Percentiles rank a stretch among this genome's conserved stretches.
These are phyloP conservation scores for Arxiozyma bovina DNA, from an alignment of 1,139 yeast genomes.

Conservation along the genomic window DNA sequence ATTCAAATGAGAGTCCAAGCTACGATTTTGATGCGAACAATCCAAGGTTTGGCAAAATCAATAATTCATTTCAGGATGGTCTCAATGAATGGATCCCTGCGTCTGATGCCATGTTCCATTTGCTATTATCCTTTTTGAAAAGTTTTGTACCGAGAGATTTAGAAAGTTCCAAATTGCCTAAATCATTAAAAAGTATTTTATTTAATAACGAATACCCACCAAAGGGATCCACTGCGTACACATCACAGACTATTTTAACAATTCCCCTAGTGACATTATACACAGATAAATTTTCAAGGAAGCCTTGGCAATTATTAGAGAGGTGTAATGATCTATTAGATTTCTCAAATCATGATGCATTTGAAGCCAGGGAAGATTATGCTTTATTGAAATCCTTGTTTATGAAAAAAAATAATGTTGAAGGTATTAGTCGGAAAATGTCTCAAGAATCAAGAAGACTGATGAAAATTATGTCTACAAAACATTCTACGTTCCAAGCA, in stretches of 20 bases:
- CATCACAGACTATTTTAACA: conserved; percentile 40
- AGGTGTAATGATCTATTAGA: conserved; percentile 51
- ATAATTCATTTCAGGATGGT: conserved; percentile 55
- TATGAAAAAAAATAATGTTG: conserved; percentile 43
- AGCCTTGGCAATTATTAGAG: conserved; percentile 42
- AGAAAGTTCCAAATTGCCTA: conserved; percentile 47
- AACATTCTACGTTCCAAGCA: conserved; percentile 35
- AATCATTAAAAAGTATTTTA: conserved; percentile 51
- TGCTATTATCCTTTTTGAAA: conserved; percentile 66
- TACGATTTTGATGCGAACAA: conserved; percentile 16
- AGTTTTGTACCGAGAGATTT: conserved; percentile 65
- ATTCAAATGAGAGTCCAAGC: conserved; percentile 7
- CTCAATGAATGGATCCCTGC: conserved; percentile 70
- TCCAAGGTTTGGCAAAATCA: conserved; percentile 9
- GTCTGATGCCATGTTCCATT: conserved; percentile 78
- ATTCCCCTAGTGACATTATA: conserved; percentile 63
- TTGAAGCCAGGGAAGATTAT: conserved; percentile 70
- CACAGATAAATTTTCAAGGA: conserved; percentile 52
- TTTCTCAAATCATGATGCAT: conserved; percentile 62
- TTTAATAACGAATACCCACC: conserved; percentile 65
- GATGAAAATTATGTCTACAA: conserved; percentile 48
- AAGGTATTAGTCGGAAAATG: conserved; percentile 52
- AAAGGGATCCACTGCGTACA: conserved; percentile 32
- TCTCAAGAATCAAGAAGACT: conserved; percentile 70
- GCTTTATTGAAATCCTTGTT: conserved; percentile 66